Evolutionary conservation across 2,329 filamentous ascomycete species (phyloP).

Genomic region (Beauveria brongniartii): DNA sequence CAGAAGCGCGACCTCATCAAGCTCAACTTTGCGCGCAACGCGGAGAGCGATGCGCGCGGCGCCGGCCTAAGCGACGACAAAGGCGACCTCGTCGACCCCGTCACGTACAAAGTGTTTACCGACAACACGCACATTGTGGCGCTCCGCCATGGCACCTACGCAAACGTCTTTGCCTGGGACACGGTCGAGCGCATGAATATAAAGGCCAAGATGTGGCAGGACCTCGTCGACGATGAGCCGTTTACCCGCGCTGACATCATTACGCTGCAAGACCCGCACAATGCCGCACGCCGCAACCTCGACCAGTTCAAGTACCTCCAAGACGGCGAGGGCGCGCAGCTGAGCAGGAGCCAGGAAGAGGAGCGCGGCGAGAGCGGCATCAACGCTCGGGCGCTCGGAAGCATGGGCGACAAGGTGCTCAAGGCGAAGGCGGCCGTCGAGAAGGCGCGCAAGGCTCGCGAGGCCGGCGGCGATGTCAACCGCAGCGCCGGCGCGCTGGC

Average conservation of each 20-base stretch:
- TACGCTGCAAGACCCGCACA: slow-evolving; percentile 91
- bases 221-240: slow-evolving; percentile 78
- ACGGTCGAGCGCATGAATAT: slow-evolving; percentile 93
- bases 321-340: slow-evolving; percentile 63
- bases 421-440: slow-evolving; percentile 93
- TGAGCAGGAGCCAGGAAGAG: slow-evolving; percentile 62
- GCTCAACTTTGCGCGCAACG: slow-evolving; percentile 86
- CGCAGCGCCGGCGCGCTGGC: slow-evolving; percentile 36
- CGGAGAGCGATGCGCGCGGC: slow-evolving; percentile 50
- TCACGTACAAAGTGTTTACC: slow-evolving; percentile 95
- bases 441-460: slow-evolving; percentile 69
- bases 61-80: slow-evolving; percentile 43
- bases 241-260: slow-evolving; percentile 91
- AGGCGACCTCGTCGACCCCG: slow-evolving; percentile 87
- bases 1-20: slow-evolving; percentile 79
- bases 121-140: slow-evolving; percentile 97
- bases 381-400: slow-evolving; percentile 73
- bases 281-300: slow-evolving; percentile 72
- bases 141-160: slow-evolving; percentile 67
- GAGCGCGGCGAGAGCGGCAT: slow-evolving; percentile 61
- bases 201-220: slow-evolving; percentile 92
- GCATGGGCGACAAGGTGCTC: slow-evolving; percentile 71
- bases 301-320: slow-evolving; percentile 83
- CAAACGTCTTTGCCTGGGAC: slow-evolving; percentile 95
- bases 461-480: slow-evolving; percentile 52